phyloP scores from a whole-genome alignment of 2,329 filamentous ascomycete species.

The Aureobasidium namibiae region DNA sequence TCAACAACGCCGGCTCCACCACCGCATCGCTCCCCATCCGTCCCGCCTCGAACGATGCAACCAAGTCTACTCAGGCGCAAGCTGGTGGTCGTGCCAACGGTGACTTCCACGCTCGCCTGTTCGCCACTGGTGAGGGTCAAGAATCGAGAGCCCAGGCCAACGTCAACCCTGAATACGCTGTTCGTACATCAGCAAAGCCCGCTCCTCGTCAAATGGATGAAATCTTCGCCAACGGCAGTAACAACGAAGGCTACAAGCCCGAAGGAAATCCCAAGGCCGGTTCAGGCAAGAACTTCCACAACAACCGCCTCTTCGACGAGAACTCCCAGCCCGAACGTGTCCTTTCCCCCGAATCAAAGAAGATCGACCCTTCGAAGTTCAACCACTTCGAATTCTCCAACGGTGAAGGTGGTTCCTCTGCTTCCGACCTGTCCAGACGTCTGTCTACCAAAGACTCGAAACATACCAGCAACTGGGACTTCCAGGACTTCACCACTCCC shows the following conservation, averaged over 20 bases:
- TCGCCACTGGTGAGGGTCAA: slow-evolving; percentile 58
- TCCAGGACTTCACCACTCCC: slow-evolving; percentile 80
- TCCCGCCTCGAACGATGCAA: slow-evolving; percentile 18
- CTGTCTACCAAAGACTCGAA: slow-evolving; percentile 21
- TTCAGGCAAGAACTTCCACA: slow-evolving; percentile 42
- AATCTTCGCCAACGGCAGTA: slow-evolving; percentile 45
- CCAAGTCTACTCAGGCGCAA: slow-evolving; percentile 18
- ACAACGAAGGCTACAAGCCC: slow-evolving; percentile 31
- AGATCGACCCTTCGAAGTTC: slow-evolving; percentile 71
- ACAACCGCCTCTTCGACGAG: slow-evolving; percentile 49
- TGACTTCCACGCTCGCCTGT: slow-evolving; percentile 41
- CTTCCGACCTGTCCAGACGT: slow-evolving; percentile 25
- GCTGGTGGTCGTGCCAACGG: neutral
- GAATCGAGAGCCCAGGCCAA: slow-evolving; percentile 33
- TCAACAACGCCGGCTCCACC: slow-evolving; percentile 20
- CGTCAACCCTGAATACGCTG: slow-evolving; percentile 40
- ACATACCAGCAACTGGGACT: slow-evolving; percentile 72
- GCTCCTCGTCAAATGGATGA: slow-evolving; percentile 60
- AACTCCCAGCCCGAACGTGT: slow-evolving; percentile 37
- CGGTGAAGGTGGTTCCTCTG: slow-evolving; percentile 39
- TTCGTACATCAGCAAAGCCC: slow-evolving; percentile 64
- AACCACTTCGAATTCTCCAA: slow-evolving; percentile 78
- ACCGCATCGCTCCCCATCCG: slow-evolving; percentile 27
- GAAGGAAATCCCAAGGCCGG: slow-evolving; percentile 37
- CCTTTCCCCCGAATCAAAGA: slow-evolving; percentile 38